Base-by-base conservation (phyloP, 345 rosid species). In the Salix viminalis region DNA sequence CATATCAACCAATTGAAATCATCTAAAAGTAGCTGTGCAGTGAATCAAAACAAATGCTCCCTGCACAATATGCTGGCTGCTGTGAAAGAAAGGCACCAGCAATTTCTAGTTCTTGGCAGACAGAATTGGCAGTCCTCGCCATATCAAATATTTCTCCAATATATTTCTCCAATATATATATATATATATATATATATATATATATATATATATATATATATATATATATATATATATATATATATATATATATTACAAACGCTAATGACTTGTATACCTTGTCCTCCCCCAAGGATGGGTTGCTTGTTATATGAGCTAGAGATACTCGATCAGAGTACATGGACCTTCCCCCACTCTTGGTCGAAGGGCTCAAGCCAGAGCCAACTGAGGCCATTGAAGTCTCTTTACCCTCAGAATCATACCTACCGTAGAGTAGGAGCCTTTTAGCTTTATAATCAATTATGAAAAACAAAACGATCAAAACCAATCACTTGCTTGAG, bases 381-480 rank as follows among this genome's bases (percentile, higher is more conserved):
- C 87, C 91, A 80, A 95, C 71, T 44, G 96, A 85, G 67, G 91
- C 89, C 97, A 95, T 84, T 67, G 97, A 80, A 37, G 90, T 83
- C 54, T 78, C 92, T 82, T 91, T 90, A 46, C 97, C 99, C 86
- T 95, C 97, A 32, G 91, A 85, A 37, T 93, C 92, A 82, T 87
- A 94, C 98, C 98, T 94, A 46, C 69, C 36, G 73, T 19, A 28
- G 48, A 52, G 13, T 14, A 15, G 66, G 75, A 30, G 36, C 44
- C 58, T 4, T 48, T 28, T 28, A 28, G 39, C 52, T 30, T 1
- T 24, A 18, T 39, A 64, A 18, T 23, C 39, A 32, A 9, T 14
- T 48, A 52, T 21, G 52, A 34, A 70, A 34, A 6, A 18, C 2
- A 42, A 48, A 23, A 41, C 5, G 6, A 14, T 15, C 6, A 54